A percentile compares a stretch with the other conserved stretches of the same genome.
phyloP scores from a whole-genome alignment of 192 early-diverging fungal species.

The Cladochytrium replicatum region DNA sequence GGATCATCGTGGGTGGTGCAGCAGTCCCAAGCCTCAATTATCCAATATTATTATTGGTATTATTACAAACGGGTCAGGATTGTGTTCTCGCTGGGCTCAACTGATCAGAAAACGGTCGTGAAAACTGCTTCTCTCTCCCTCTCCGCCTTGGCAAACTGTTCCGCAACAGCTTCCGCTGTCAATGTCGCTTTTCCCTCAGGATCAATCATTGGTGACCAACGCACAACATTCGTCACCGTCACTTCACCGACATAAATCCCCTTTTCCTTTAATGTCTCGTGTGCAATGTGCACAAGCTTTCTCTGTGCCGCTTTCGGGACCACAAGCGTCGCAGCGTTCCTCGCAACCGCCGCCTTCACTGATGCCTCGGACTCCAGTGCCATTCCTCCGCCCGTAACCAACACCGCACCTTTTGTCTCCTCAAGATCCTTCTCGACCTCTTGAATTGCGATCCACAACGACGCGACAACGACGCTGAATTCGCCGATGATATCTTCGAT shows the following conservation, averaged over 20 bases:
- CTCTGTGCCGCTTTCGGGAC: constrained; percentile 21
- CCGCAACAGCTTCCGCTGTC: too few species aligned
- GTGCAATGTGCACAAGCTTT: constrained; percentile 15
- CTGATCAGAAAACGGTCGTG: too few species aligned
- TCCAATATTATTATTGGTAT: too few species aligned
- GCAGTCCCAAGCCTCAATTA: too few species aligned
- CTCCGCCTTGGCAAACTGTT: too few species aligned
- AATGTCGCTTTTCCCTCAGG: too few species aligned
- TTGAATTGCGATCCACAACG: constrained; percentile 12
- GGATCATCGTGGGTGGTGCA: too few species aligned
- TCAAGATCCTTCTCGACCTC: constrained; percentile 3
- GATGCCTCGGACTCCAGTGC: constrained; percentile 8
- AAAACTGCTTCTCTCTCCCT: too few species aligned
- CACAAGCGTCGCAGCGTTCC: constrained; percentile 6
- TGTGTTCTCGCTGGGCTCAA: too few species aligned
- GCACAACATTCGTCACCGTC: constrained; percentile 14
- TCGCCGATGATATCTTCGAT: not conserved
- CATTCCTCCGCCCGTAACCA: constrained; percentile 20
- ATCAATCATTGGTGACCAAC: too few species aligned
- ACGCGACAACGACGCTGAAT: constrained; percentile 2
- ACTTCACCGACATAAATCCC: constrained; percentile 26
- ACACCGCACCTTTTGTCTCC: constrained; percentile 15
- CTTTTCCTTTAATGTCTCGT: constrained; percentile 13
- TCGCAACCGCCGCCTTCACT: constrained; percentile 1
- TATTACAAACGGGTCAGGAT: too few species aligned